A percentile compares a stretch with the other conserved stretches of the same genome.
These are phyloP conservation scores for Raphanus raphanistrum DNA, from an alignment of 345 rosid species.

Conservation along the genomic window DNA sequence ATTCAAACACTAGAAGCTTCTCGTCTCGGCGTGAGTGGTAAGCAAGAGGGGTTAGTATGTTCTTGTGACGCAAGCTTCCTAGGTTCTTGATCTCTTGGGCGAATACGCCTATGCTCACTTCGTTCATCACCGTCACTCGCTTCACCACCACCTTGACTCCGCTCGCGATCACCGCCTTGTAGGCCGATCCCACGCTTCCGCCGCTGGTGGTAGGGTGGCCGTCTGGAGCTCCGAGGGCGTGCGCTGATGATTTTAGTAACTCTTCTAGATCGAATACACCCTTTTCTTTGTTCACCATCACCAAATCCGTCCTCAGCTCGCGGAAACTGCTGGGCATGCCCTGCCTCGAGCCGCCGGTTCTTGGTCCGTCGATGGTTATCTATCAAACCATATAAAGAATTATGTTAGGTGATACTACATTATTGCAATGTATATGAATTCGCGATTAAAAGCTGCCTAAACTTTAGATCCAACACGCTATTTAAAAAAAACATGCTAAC, in stretches of 20 bases:
- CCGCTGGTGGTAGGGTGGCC: conserved; percentile 41
- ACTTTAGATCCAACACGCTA: background rate
- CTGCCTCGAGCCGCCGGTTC: background rate
- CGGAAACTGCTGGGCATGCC: conserved; percentile 11
- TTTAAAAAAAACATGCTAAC: no score
- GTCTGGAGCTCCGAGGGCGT: conserved; percentile 46
- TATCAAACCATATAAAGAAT: conserved; percentile 7
- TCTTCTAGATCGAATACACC: conserved; percentile 64
- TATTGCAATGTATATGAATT: background rate
- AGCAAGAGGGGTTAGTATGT: conserved; percentile 65
- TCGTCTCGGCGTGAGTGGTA: conserved; percentile 68
- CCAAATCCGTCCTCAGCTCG: conserved; percentile 41
- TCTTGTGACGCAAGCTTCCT: conserved; percentile 51
- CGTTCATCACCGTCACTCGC: conserved; percentile 60
- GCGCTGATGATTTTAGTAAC: conserved; percentile 79
- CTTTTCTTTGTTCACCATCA: conserved; percentile 56
- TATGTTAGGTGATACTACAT: background rate
- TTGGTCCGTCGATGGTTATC: conserved; percentile 27
- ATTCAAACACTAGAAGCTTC: conserved; percentile 63
- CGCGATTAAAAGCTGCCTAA: background rate
- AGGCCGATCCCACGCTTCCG: conserved; percentile 51
- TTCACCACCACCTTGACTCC: conserved; percentile 66
- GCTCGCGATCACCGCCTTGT: conserved; percentile 53
- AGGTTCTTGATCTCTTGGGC: conserved; percentile 55
- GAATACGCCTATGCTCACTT: conserved; percentile 51